Conservation (phyloP, 352 stramenopile genomes). For the Bremia lactucae region DNA sequence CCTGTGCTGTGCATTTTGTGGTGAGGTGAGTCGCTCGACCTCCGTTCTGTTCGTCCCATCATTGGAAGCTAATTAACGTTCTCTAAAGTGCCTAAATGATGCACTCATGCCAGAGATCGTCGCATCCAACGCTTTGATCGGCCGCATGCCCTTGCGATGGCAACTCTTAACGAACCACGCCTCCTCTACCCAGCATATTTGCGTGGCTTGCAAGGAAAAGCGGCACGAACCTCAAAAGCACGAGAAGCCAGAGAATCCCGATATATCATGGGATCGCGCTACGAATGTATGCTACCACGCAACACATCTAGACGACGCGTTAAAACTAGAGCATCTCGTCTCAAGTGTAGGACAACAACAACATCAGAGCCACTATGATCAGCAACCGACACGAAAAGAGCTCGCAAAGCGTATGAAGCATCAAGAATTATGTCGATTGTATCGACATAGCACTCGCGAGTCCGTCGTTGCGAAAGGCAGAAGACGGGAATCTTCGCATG, state of each 20-base stretch:
- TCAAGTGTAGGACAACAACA: constrained; percentile 2
- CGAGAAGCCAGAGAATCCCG: constrained; percentile 2
- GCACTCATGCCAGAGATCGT: constrained; percentile 3
- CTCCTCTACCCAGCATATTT: constrained; percentile 16
- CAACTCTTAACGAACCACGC: constrained; percentile 16
- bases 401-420: constrained; percentile 10
- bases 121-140: constrained; percentile 8
- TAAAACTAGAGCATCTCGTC: constrained; percentile 13
- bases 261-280: constrained; percentile 8
- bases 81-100: constrained; percentile 12
- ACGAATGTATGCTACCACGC: too few relatives aligned
- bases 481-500: constrained; percentile 6
- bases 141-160: constrained; percentile 22
- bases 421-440: constrained; percentile 4
- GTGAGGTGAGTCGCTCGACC: constrained; percentile 11
- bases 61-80: constrained; percentile 5
- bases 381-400: too few relatives aligned
- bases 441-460: constrained; percentile 1
- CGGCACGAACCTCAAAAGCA: constrained; percentile 5
- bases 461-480: constrained; percentile 3
- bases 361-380: constrained; percentile 2
- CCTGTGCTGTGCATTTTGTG: constrained; percentile 13
- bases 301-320: neutral
- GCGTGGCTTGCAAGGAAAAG: constrained; percentile 12
- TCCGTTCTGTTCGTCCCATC: constrained; percentile 3